Evolutionary conservation across 2,329 filamentous ascomycete genomes (phyloP), one percentile per base, ranked within the genome.

Genomic region (Cladobotryum mycophilum): DNA sequence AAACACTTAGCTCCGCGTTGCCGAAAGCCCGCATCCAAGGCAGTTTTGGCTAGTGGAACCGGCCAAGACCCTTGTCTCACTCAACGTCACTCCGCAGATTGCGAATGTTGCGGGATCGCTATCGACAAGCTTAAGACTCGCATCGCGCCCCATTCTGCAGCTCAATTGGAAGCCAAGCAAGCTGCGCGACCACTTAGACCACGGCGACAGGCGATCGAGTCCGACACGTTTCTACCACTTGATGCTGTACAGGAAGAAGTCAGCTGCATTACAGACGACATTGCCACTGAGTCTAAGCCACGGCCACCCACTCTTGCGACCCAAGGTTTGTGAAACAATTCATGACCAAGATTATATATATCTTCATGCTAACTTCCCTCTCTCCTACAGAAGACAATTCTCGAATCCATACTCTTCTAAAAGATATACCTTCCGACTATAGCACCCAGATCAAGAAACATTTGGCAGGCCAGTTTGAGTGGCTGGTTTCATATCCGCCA

Each of bases 391-490:
- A 49, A 25, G 41, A 41, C 22, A 25, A 45, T 33, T 44, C 38
- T 15, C 20, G 43, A 37, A 34, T 42, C 15, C 37, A 49, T 38
- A 22, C 41, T 18, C 47, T 49, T 9, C 22, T 49, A 30, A 49
- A 49, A 11, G 36, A 48, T 9, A 40, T 60, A 66, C 53, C 57
- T 59, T 11, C 58, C 68, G 48, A 52, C 59, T 14, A 40, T 55
- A 46, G 59, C 53, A 53, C 61, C 53, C 70, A 72, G 50, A 63
- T 74, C 45, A 60, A 64, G 46, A 70, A 66, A 55, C 74, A 77
- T 61, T 63, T 70, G 55, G 67, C 70, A 66, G 72, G 73, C 70
- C 67, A 76, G 62, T 79, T 75, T 59, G 73, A 78, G 58, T 79
- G 71, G 68, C 60, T 78, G 49, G 60, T 79, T 36, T 69, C 70